Percentiles rank a stretch among this genome's conserved stretches.
phyloP scores from a whole-genome alignment of 805 yeast genomes.

The Candida lessepsii region DNA sequence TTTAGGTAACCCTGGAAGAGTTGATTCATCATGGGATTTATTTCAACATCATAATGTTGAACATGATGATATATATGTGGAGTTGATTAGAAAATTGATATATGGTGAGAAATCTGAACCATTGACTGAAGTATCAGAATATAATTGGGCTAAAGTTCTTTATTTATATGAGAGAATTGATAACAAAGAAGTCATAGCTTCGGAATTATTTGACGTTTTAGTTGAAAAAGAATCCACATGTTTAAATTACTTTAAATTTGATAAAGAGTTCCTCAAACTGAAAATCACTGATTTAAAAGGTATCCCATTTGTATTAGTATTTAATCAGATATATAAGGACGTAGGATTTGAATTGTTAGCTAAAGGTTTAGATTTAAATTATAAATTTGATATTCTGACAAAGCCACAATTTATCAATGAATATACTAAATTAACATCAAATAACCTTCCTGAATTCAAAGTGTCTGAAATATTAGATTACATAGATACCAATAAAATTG shows the following conservation, averaged over 20 bases:
- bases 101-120: constrained; percentile 29
- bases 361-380: constrained; percentile 12
- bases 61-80: constrained; percentile 23
- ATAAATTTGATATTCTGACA: neutral
- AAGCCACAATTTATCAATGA: constrained; percentile 6
- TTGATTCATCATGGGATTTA: constrained; percentile 48
- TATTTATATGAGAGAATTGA: constrained; percentile 7
- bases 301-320: constrained; percentile 20
- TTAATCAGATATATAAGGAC: constrained; percentile 9
- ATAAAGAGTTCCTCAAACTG: constrained; percentile 5
- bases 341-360: constrained; percentile 7
- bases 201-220: constrained; percentile 9
- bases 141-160: constrained; percentile 14
- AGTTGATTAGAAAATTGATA: constrained; percentile 36
- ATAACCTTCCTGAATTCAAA: neutral
- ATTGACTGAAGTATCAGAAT: constrained; percentile 7
- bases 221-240: constrained; percentile 1
- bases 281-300: constrained; percentile 14
- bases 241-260: constrained; percentile 12
- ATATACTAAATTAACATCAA: constrained; percentile 6
- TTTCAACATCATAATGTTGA: constrained; percentile 26
- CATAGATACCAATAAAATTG: constrained; percentile 23
- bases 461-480: constrained; percentile 18
- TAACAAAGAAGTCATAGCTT: neutral
- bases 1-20: constrained; percentile 53